A percentile compares a stretch with the other conserved stretches of the same genome.
phyloP scores from a whole-genome alignment of 78 protist species.

The Guillardia theta region DNA sequence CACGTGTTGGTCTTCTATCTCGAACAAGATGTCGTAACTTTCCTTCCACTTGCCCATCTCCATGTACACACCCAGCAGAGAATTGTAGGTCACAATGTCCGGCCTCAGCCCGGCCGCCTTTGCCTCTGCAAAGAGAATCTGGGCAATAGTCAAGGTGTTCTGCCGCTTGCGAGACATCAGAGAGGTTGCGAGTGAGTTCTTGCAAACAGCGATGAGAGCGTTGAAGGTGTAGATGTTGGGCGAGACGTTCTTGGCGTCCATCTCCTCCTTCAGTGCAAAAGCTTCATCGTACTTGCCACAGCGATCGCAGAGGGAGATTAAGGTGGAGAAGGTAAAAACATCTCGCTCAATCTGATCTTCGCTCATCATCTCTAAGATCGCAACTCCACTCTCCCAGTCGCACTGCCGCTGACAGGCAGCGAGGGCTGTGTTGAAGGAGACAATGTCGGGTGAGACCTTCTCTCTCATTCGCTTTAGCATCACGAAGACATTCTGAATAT shows the following conservation, averaged over 20 bases:
- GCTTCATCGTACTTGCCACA: neutral
- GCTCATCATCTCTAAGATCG: neutral
- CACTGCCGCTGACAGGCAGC: neutral
- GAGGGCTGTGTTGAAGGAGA: neutral
- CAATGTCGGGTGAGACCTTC: neutral
- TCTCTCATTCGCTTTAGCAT: too few species aligned
- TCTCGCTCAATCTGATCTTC: neutral
- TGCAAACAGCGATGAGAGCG: neutral
- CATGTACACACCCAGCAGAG: neutral
- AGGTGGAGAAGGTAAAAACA: neutral
- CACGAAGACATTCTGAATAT: neutral
- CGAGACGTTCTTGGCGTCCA: neutral
- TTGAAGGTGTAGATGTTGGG: neutral
- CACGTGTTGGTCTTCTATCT: neutral
- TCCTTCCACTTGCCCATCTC: too few species aligned
- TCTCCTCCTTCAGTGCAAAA: neutral
- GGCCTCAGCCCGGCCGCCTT: neutral
- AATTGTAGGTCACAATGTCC: neutral
- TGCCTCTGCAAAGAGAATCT: too few species aligned
- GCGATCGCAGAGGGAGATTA: neutral
- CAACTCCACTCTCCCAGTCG: neutral
- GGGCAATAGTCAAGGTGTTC: too few species aligned
- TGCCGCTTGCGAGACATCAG: too few species aligned
- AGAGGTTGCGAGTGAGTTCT: too few species aligned
- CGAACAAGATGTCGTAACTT: neutral